Conservation (phyloP, 1,284 basidiomycete species). For the Apiotrichum siamense region DNA sequence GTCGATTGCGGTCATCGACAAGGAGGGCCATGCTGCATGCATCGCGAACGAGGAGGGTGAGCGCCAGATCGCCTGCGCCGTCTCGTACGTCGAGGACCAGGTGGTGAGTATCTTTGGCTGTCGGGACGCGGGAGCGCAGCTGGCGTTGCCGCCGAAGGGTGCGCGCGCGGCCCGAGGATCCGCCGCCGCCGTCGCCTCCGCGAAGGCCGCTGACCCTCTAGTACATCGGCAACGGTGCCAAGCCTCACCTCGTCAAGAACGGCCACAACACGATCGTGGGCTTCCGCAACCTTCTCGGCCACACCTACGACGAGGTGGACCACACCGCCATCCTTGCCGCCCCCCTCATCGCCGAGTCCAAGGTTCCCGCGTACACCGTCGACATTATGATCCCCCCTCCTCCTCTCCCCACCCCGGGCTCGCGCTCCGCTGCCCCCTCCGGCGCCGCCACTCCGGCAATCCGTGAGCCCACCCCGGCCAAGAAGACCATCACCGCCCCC, state of each 20-base stretch:
- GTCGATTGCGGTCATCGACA: conserved; percentile 91
- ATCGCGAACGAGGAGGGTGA: conserved; percentile 99
- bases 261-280: conserved; percentile 87
- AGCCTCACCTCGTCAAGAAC: conserved; percentile 92
- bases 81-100: conserved; percentile 87
- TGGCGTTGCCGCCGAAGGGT: too few species aligned
- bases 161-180: too few species aligned
- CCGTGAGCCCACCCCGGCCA: conserved; percentile 68
- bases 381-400: conserved; percentile 70
- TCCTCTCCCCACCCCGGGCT: conserved; percentile 54
- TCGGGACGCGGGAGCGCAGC: too few species aligned
- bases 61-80: conserved; percentile 90
- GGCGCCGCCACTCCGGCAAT: conserved; percentile 61
- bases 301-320: conserved; percentile 57
- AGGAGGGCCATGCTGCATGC: conserved; percentile 86
- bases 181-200: too few species aligned
- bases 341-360: conserved; percentile 59
- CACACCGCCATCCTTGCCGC: conserved; percentile 48
- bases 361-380: conserved; percentile 80
- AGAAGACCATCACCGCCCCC: conserved; percentile 72
- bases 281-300: conserved; percentile 89
- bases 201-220: conserved; percentile 44
- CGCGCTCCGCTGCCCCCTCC: conserved; percentile 52
- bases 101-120: too few species aligned
- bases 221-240: conserved; percentile 96